These are phyloP conservation scores for Xylariomycetidae sp. DNA, from an alignment of 2,329 filamentous ascomycete genomes.

Conservation along the genomic window DNA sequence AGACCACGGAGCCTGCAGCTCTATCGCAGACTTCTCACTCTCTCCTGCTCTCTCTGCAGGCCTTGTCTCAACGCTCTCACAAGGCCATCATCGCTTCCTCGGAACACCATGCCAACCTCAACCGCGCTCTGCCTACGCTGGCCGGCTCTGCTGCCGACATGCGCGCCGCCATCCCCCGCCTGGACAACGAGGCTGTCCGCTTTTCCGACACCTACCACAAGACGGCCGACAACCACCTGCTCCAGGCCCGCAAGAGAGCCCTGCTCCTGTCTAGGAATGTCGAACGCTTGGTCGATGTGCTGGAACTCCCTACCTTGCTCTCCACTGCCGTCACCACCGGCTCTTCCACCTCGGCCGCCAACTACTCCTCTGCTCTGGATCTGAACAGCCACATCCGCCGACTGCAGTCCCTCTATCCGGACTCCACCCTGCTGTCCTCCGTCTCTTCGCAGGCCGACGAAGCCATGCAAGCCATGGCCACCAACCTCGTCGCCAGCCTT, in stretches of 20 bases:
- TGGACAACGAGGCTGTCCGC: slow-evolving; percentile 70
- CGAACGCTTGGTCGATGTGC: slow-evolving; percentile 81
- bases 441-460: slow-evolving; percentile 74
- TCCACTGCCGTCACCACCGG: slow-evolving; percentile 67
- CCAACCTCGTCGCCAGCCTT: slow-evolving; percentile 72
- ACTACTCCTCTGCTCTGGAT: slow-evolving; percentile 85
- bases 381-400: slow-evolving; percentile 90
- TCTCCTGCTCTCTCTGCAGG: slow-evolving; percentile 75
- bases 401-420: slow-evolving; percentile 74
- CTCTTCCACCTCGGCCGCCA: slow-evolving; percentile 50
- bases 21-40: slow-evolving; percentile 79
- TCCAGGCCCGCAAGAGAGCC: slow-evolving; percentile 70
- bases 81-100: slow-evolving; percentile 77
- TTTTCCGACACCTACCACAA: slow-evolving; percentile 84
- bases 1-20: slow-evolving; percentile 68
- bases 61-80: slow-evolving; percentile 83
- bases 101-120: slow-evolving; percentile 67
- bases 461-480: slow-evolving; percentile 83
- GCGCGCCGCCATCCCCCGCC: slow-evolving; percentile 64
- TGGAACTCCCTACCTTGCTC: slow-evolving; percentile 82
- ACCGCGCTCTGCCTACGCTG: slow-evolving; percentile 64
- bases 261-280: slow-evolving; percentile 80
- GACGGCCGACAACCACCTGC: slow-evolving; percentile 59
- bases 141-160: slow-evolving; percentile 61
- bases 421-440: slow-evolving; percentile 66